Evolutionary conservation across 192 early-diverging fungal genomes (phyloP), one percentile per base, ranked within the genome.

Genomic region (Ramicandelaber brevisporus): DNA sequence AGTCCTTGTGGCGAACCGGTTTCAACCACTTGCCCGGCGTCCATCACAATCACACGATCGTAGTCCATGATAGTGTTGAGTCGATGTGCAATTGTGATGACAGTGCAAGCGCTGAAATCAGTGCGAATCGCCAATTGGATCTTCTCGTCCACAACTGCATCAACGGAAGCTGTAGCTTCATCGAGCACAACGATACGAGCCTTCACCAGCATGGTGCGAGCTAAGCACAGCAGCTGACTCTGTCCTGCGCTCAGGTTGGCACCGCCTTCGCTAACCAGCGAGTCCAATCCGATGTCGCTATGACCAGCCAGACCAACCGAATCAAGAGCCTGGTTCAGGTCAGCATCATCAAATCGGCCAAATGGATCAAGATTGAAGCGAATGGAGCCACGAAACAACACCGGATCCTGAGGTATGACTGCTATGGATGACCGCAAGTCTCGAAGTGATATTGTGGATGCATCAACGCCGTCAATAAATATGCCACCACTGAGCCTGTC

Each of bases 351-450:
- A 27, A 68, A 61, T 34, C 76, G 55, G 14, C 48, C 44, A 34
- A 80, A 61, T 1, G 80, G 81, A 33, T 93, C 84, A 31, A 88
- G 43, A 41, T 88, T 88, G 16, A 57, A 54, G 6, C 83, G 56
- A 23, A 83, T 47, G 2, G 74, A 60, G 8, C 70, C 71, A 6
- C 41, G 41, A 19, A 81, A 65, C 28, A 80, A 33, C 3, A 72
- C 60, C 10, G 73, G 62, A 22, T 80, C 75, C 43, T 80, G 77
- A 19, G 78, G 75, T 34, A 74, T 72, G 20, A 72, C 65, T 2
- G 70, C 63, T n/a, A 74, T 41, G 6, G 50, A 58, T 27, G 53
- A 63, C 40, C 63, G 59, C 26, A 57, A 60, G 34, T 65, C 70
- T 20, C 29, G 43, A 13, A 59, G 43, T 25, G 53, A 50, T 15